A percentile compares a stretch with the other conserved stretches of the same genome.
phyloP scores from a whole-genome alignment of 2,329 filamentous ascomycete species.

The Cladosporium phlei region DNA sequence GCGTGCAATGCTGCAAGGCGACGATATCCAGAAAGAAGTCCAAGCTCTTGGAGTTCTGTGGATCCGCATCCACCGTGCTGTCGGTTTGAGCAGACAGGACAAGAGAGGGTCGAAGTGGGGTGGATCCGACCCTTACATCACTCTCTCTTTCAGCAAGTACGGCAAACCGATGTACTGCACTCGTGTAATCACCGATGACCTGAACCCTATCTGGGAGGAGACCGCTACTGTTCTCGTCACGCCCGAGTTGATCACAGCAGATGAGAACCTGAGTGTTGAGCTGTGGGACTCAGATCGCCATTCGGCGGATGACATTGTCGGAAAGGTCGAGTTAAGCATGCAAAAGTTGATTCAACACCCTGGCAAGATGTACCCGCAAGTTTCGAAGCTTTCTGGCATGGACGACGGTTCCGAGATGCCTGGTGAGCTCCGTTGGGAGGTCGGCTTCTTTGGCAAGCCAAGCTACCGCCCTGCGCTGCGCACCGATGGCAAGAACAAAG shows the following conservation, averaged over 20 bases:
- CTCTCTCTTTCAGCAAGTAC: constrained; percentile 90
- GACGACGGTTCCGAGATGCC: constrained; percentile 85
- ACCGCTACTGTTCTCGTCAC: constrained; percentile 80
- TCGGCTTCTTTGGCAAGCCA: constrained; percentile 90
- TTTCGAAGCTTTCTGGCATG: constrained; percentile 76
- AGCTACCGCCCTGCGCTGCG: constrained; percentile 78
- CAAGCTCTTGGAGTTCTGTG: constrained; percentile 84
- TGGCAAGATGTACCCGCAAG: constrained; percentile 84
- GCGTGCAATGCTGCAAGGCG: constrained; percentile 82
- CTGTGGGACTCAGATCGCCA: constrained; percentile 94
- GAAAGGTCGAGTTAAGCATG: constrained; percentile 88
- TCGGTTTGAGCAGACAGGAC: constrained; percentile 88
- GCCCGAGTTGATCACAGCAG: constrained; percentile 82
- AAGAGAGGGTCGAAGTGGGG: constrained; percentile 74
- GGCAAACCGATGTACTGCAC: constrained; percentile 98
- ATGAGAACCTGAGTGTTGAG: constrained; percentile 89
- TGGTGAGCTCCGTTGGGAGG: constrained; percentile 90
- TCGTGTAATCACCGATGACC: constrained; percentile 86
- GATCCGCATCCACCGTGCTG: constrained; percentile 83
- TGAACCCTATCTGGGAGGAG: constrained; percentile 91
- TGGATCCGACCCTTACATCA: constrained; percentile 93
- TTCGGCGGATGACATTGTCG: constrained; percentile 89
- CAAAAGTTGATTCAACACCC: constrained; percentile 94
- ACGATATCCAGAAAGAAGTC: constrained; percentile 86
- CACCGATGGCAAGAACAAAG: constrained; percentile 79